Conservation (phyloP, 192 early-diverging fungal species). For the Coemansia sp. region DNA sequence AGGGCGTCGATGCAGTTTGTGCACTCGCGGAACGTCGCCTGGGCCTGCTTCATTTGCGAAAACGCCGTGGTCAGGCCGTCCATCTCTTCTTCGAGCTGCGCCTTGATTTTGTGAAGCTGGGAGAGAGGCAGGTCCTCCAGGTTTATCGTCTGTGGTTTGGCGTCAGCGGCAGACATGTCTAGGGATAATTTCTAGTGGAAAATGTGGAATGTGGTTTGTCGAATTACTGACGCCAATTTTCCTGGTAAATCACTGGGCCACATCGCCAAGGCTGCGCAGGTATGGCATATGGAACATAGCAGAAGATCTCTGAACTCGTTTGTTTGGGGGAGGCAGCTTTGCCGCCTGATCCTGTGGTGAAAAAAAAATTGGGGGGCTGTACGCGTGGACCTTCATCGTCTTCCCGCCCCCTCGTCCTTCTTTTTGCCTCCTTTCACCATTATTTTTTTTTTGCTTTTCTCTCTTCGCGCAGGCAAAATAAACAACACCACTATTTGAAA, state of each 20-base stretch:
- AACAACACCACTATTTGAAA: conserved; percentile 7
- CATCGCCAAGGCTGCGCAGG: neutral
- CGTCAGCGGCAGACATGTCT: conserved; percentile 4
- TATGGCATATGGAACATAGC: neutral
- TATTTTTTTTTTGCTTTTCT: conserved; percentile 12
- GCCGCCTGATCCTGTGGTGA: neutral
- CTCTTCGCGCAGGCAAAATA: conserved; percentile 8
- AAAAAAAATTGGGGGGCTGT: conserved; percentile 7
- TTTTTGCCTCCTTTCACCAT: neutral
- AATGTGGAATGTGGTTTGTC: neutral
- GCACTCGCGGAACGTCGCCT: conserved; percentile 82
- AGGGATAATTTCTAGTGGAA: neutral
- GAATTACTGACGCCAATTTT: too few relatives aligned
- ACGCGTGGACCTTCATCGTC: neutral
- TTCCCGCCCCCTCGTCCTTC: conserved; percentile 13
- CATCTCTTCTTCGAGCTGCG: conserved; percentile 90
- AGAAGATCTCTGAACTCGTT: neutral
- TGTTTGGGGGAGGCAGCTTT: neutral
- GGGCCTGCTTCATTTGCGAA: conserved; percentile 82
- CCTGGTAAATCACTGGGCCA: neutral
- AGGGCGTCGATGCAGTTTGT: conserved; percentile 68
- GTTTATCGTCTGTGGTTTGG: conserved; percentile 60
- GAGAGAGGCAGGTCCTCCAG: conserved; percentile 78
- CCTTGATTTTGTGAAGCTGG: conserved; percentile 78
- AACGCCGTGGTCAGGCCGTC: conserved; percentile 81